Percentiles rank a stretch among this genome's conserved stretches.
Conservation (phyloP, 2,329 filamentous ascomycete genomes). For the Decorospora gaudefroyi region DNA sequence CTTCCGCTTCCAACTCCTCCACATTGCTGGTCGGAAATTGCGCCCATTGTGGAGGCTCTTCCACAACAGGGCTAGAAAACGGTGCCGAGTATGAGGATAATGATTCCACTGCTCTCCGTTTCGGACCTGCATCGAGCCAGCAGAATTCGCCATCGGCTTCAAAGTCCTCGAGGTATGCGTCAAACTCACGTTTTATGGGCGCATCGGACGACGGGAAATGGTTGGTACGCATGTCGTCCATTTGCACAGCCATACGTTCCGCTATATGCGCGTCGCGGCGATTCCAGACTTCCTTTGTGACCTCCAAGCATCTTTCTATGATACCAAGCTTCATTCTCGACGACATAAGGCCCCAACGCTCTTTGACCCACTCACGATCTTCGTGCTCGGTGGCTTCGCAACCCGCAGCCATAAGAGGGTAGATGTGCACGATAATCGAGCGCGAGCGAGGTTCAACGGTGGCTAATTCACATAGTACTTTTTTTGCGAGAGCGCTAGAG, state of each 20-base stretch:
- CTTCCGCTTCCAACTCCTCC: conserved; percentile 59
- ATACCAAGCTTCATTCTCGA: conserved; percentile 68
- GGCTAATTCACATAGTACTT: conserved; percentile 64
- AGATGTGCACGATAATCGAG: conserved; percentile 70
- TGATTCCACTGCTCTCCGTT: conserved; percentile 28
- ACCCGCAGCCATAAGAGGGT: conserved; percentile 68
- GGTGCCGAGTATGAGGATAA: conserved; percentile 4
- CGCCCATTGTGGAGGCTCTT: conserved; percentile 1
- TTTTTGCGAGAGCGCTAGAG: conserved; percentile 63
- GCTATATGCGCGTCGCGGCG: conserved; percentile 61
- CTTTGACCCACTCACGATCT: conserved; percentile 66
- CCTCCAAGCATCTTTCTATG: conserved; percentile 66
- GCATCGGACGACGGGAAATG: conserved; percentile 13
- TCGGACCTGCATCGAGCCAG: conserved; percentile 29
- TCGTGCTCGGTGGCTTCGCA: conserved; percentile 65
- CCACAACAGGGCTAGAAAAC: not conserved
- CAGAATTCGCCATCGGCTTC: conserved; percentile 24
- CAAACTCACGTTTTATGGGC: conserved; percentile 32
- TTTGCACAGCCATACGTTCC: conserved; percentile 26
- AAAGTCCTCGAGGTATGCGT: conserved; percentile 24
- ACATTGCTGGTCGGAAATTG: conserved; percentile 13
- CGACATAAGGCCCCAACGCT: conserved; percentile 65
- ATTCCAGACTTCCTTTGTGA: conserved; percentile 69
- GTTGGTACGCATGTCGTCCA: conserved; percentile 5
- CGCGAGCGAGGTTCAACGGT: conserved; percentile 66